These are phyloP conservation scores for Agrostemma githago DNA, from an alignment of 148 eudicot species.

Conservation along the genomic window DNA sequence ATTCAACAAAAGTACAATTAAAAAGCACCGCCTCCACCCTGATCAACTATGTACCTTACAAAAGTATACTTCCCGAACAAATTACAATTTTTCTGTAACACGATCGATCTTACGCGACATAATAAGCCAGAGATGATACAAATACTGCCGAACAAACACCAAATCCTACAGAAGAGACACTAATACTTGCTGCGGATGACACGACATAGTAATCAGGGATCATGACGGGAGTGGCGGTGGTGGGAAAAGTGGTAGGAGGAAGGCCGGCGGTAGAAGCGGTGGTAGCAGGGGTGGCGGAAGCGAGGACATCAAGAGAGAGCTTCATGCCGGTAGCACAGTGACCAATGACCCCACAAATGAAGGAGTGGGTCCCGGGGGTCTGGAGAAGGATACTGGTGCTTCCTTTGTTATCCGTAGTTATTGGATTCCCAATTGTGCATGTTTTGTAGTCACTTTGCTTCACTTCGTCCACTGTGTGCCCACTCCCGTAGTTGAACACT, in stretches of 20 bases:
- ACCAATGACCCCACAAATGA: constrained; percentile 60
- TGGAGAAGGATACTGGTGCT: constrained; percentile 56
- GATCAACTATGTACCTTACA: constrained; percentile 16
- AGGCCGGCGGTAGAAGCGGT: constrained; percentile 16
- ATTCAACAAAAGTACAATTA: background rate
- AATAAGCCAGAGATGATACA: constrained; percentile 7
- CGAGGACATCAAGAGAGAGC: constrained; percentile 52
- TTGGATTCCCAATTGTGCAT: constrained; percentile 58
- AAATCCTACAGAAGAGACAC: constrained; percentile 22
- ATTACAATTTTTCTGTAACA: background rate
- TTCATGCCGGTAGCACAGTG: constrained; percentile 85
- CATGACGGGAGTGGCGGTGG: constrained; percentile 17
- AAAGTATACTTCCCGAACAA: background rate
- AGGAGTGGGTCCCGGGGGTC: constrained; percentile 68
- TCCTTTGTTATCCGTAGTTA: constrained; percentile 60
- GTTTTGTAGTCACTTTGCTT: constrained; percentile 51
- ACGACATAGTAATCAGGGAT: constrained; percentile 26
- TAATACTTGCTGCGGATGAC: constrained; percentile 31
- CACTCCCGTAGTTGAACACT: constrained; percentile 67
- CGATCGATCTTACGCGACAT: background rate
- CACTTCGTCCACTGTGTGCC: constrained; percentile 80
- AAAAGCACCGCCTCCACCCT: constrained; percentile 60
- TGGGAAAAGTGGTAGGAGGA: background rate
- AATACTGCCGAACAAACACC: constrained; percentile 18
- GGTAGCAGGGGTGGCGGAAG: constrained; percentile 24